phyloP scores from a whole-genome alignment of 148 eudicot species.

The Spergularia bocconei region DNA sequence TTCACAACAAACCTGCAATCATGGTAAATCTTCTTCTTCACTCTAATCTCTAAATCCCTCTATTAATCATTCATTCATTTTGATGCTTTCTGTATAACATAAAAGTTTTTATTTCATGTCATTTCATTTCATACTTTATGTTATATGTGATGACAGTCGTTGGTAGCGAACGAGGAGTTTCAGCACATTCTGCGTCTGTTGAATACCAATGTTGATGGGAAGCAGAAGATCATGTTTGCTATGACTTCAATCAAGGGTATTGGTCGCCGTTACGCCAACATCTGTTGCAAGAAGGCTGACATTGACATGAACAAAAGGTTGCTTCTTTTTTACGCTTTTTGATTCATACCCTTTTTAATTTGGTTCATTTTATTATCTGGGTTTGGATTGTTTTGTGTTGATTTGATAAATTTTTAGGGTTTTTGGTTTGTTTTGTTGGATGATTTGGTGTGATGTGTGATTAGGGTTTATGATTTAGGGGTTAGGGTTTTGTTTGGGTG shows the following conservation, averaged over 20 bases:
- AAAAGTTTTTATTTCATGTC: too few relatives aligned
- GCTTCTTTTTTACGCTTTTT: not conserved
- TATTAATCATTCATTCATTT: not conserved
- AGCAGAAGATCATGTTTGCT: conserved; percentile 93
- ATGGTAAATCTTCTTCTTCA: conserved; percentile 12
- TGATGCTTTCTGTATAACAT: too few relatives aligned
- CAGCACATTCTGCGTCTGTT: conserved; percentile 88
- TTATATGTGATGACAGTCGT: conserved; percentile 36
- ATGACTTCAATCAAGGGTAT: conserved; percentile 93
- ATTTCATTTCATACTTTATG: not conserved
- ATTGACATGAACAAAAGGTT: conserved; percentile 94
- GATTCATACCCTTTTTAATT: not conserved
- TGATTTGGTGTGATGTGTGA: too few relatives aligned
- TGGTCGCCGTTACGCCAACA: conserved; percentile 88
- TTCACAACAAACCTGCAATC: conserved; percentile 6
- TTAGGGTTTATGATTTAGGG: too few relatives aligned
- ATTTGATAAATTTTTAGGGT: not conserved
- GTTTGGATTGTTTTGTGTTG: not conserved
- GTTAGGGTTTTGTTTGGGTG: too few relatives aligned
- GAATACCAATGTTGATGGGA: conserved; percentile 93
- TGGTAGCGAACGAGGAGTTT: conserved; percentile 82
- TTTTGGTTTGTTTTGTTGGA: too few relatives aligned
- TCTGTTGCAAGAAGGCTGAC: conserved; percentile 92
- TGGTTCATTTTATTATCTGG: not conserved
- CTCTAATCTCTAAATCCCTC: too few relatives aligned